Evolutionary conservation across 176 grass and related monocot species (phyloP).

Genomic region (Cenchrus americanus): DNA sequence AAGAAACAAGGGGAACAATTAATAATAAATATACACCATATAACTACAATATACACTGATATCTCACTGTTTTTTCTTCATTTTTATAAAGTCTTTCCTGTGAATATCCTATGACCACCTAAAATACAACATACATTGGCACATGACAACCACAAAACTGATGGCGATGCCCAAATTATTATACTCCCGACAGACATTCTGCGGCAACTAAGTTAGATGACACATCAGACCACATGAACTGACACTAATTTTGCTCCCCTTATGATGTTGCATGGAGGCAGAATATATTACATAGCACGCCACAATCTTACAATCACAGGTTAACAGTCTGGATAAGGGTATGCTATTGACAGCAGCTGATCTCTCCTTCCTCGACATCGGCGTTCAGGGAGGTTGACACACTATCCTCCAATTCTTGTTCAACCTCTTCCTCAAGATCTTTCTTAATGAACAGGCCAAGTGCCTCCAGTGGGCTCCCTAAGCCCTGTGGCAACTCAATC

Average conservation of each 20-base stretch:
- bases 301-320: slow-evolving; percentile 23
- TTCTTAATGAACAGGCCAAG: slow-evolving; percentile 83
- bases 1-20: background rate
- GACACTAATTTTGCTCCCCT: slow-evolving; percentile 1
- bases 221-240: background rate
- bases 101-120: slow-evolving; percentile 1
- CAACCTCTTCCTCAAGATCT: slow-evolving; percentile 55
- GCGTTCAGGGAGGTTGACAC: slow-evolving; percentile 35
- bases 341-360: slow-evolving; percentile 42
- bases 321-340: background rate
- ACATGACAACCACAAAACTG: slow-evolving; percentile 11
- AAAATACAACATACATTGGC: slow-evolving; percentile 24
- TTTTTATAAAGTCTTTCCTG: background rate
- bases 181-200: background rate
- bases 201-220: slow-evolving; percentile 25
- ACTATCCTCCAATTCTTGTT: slow-evolving; percentile 56
- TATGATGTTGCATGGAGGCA: slow-evolving; percentile 5
- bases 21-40: background rate
- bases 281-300: slow-evolving; percentile 24
- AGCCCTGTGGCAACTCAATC: slow-evolving; percentile 44
- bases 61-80: background rate
- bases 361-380: slow-evolving; percentile 72
- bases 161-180: slow-evolving; percentile 9
- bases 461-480: slow-evolving; percentile 66
- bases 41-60: slow-evolving; percentile 29